Conservation (phyloP, 1,284 basidiomycete genomes). For the Laetiporus sulphureus region DNA sequence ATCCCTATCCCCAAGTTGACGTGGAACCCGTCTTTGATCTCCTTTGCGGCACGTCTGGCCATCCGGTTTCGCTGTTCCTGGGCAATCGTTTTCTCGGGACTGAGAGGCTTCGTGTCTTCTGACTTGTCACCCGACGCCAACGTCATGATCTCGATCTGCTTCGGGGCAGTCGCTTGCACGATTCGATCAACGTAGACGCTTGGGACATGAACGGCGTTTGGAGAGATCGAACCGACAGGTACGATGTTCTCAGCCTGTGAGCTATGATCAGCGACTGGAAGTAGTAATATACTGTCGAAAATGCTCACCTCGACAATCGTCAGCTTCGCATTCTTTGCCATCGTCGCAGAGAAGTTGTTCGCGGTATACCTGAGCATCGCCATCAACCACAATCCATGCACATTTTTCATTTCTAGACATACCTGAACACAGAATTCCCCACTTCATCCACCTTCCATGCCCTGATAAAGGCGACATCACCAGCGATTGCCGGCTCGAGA, state of each 20-base stretch:
- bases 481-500: slow-evolving; percentile 82
- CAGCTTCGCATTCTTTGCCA: slow-evolving; percentile 85
- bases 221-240: slow-evolving; percentile 77
- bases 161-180: slow-evolving; percentile 71
- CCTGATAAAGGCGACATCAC: slow-evolving; percentile 84
- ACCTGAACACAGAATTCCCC: slow-evolving; percentile 84
- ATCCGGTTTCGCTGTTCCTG: slow-evolving; percentile 60
- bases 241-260: slow-evolving; percentile 88
- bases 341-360: slow-evolving; percentile 83
- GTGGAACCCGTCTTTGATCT: slow-evolving; percentile 87
- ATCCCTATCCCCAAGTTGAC: slow-evolving; percentile 75
- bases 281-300: background rate
- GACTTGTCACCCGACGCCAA: slow-evolving; percentile 36
- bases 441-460: slow-evolving; percentile 96
- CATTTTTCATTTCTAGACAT: too few species aligned
- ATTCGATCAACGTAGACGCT: slow-evolving; percentile 88
- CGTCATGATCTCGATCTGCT: slow-evolving; percentile 76
- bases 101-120: slow-evolving; percentile 23
- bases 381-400: too few species aligned
- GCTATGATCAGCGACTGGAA: background rate
- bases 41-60: slow-evolving; percentile 82
- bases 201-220: slow-evolving; percentile 81
- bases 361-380: slow-evolving; percentile 72
- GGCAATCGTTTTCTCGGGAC: slow-evolving; percentile 48
- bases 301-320: slow-evolving; percentile 81